Percentiles rank a stretch among this genome's conserved stretches.
phyloP scores from a whole-genome alignment of 352 stramenopile genomes.

The Globisporangium viniferum region DNA sequence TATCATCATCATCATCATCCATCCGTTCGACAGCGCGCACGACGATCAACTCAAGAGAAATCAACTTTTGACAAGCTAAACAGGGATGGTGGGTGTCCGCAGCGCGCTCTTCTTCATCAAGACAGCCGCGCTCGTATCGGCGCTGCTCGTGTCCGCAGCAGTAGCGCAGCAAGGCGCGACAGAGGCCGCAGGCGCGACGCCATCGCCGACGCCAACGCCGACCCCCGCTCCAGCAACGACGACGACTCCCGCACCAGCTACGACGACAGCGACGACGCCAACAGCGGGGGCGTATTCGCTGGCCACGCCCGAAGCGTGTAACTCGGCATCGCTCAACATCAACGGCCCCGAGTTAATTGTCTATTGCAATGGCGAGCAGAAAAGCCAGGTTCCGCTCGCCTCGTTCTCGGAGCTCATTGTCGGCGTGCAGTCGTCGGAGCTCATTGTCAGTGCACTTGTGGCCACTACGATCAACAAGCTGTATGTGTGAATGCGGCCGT shows the following conservation, averaged over 20 bases:
- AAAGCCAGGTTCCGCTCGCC: neutral
- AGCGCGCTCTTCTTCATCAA: neutral
- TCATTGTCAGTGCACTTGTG: conserved; percentile 5
- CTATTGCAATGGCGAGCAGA: neutral
- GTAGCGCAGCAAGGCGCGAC: neutral
- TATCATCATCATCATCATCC: neutral
- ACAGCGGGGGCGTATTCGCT: neutral
- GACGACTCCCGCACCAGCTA: neutral
- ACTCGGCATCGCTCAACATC: neutral
- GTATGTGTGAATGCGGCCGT: neutral
- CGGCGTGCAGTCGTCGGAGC: conserved; percentile 4
- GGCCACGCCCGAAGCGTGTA: too few relatives aligned
- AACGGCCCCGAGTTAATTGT: conserved; percentile 1
- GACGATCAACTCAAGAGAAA: neutral
- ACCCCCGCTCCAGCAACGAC: neutral
- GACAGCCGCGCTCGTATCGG: neutral
- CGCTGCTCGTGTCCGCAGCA: neutral
- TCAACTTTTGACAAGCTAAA: neutral
- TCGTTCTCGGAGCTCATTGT: conserved; percentile 7
- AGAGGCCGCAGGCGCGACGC: neutral
- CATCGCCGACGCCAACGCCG: neutral
- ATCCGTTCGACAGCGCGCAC: neutral
- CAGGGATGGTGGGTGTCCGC: neutral
- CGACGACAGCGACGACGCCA: neutral
- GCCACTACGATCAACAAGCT: neutral